A percentile compares a stretch with the other conserved stretches of the same genome.
phyloP scores from a whole-genome alignment of 2,329 filamentous ascomycete genomes.

The Venturia aucupariae region DNA sequence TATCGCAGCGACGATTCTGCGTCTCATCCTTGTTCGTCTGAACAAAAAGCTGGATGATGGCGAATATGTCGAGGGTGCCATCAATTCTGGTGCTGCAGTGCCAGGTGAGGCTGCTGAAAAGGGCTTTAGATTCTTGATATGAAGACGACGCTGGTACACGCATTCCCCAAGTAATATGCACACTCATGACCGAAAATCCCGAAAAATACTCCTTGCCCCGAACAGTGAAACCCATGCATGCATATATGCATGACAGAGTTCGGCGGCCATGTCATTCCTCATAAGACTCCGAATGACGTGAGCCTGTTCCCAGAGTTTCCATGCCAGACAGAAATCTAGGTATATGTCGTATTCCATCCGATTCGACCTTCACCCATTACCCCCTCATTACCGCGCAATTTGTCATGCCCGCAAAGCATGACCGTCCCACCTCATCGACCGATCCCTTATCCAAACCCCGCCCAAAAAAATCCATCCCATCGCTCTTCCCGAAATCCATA shows the following conservation, averaged over 20 bases:
- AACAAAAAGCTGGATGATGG: conserved; percentile 63
- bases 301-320: background rate
- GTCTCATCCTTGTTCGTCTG: conserved; percentile 53
- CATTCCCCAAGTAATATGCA: background rate
- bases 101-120: conserved; percentile 48
- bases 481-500: background rate
- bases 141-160: conserved; percentile 15
- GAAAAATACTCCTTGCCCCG: background rate
- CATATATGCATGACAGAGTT: background rate
- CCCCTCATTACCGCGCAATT: background rate
- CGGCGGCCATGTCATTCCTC: background rate
- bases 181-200: background rate
- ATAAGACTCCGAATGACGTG: background rate
- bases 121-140: conserved; percentile 60
- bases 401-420: background rate
- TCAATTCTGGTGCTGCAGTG: conserved; percentile 38
- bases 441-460: background rate
- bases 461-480: background rate
- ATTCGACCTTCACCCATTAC: background rate
- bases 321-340: background rate
- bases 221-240: background rate
- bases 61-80: conserved; percentile 42
- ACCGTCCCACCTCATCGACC: too few relatives aligned
- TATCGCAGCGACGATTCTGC: conserved; percentile 50
- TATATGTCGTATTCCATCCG: background rate